These are phyloP conservation scores for Aotearoamyces nothofagi DNA, from an alignment of 2,329 filamentous ascomycete species.

Conservation along the genomic window DNA sequence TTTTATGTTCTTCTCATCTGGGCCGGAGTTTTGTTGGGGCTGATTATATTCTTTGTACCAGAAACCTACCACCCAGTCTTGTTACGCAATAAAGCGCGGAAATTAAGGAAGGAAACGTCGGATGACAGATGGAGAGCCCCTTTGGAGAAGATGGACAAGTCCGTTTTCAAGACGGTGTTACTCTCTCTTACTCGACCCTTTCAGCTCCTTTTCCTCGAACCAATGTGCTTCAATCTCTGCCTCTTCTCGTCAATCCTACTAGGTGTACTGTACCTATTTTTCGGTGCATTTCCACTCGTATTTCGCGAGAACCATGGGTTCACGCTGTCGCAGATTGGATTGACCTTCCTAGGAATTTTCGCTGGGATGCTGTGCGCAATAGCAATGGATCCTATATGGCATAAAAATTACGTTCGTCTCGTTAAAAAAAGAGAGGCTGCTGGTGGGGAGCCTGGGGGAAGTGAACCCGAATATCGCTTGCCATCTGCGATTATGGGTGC, in stretches of 20 bases:
- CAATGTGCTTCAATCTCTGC: conserved; percentile 74
- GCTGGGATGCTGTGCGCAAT: conserved; percentile 52
- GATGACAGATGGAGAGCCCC: conserved; percentile 63
- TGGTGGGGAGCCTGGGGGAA: conserved; percentile 29
- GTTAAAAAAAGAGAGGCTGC: conserved; percentile 29
- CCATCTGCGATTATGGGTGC: conserved; percentile 63
- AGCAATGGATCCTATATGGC: conserved; percentile 51
- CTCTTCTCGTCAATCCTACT: conserved; percentile 73
- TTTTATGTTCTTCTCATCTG: conserved; percentile 80
- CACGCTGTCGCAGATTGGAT: conserved; percentile 63
- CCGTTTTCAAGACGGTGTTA: conserved; percentile 45
- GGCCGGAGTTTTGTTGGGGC: conserved; percentile 46
- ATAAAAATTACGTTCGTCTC: conserved; percentile 39
- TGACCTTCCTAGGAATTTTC: conserved; percentile 60
- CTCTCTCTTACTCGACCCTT: conserved; percentile 46
- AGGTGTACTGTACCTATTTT: conserved; percentile 81
- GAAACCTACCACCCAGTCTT: conserved; percentile 78
- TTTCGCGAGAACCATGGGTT: conserved; percentile 64
- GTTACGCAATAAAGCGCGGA: conserved; percentile 55
- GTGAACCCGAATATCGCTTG: conserved; percentile 77
- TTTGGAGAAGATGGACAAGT: conserved; percentile 57
- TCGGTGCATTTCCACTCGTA: conserved; percentile 73
- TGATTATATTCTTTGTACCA: conserved; percentile 60
- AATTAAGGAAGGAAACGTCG: conserved; percentile 59
- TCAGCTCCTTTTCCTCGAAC: conserved; percentile 65